Evolutionary conservation across 768 basidiomycete genomes (phyloP).

Genomic region (Xerocomus spinulosus): DNA sequence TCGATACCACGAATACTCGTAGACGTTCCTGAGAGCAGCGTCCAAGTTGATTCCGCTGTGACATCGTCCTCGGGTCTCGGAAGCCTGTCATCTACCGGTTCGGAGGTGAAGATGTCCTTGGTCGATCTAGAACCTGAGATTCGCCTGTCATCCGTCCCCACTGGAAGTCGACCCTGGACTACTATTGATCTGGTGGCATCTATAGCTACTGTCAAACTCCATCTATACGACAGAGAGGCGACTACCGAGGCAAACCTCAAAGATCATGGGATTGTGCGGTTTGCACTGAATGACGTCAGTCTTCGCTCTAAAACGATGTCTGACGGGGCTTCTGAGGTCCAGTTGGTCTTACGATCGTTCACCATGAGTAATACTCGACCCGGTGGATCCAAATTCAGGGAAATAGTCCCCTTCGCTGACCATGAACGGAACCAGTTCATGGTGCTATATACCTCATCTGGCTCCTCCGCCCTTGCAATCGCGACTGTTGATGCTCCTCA

Average conservation of each 20-base stretch:
- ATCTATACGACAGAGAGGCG: conserved; percentile 75
- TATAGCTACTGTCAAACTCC: conserved; percentile 70
- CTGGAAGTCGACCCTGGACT: conserved; percentile 46
- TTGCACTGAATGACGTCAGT: conserved; percentile 75
- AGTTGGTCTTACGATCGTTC: conserved; percentile 84
- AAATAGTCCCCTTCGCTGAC: conserved; percentile 89
- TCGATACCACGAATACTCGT: conserved; percentile 67
- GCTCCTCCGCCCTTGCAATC: conserved; percentile 65
- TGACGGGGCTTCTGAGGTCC: conserved; percentile 81
- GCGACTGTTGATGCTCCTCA: conserved; percentile 90
- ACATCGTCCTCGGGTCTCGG: conserved; percentile 12
- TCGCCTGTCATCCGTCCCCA: conserved; percentile 25
- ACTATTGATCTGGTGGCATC: conserved; percentile 69
- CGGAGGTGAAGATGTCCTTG: conserved; percentile 2
- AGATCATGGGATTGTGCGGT: conserved; percentile 78
- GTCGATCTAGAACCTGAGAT: conserved; percentile 54
- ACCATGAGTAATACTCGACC: conserved; percentile 86
- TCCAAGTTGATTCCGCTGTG: conserved; percentile 27
- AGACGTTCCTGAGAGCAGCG: conserved; percentile 40
- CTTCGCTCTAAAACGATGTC: conserved; percentile 78
- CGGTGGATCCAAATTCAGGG: conserved; percentile 80
- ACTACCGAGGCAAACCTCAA: conserved; percentile 53
- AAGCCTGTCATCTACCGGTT: neutral
- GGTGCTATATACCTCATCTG: conserved; percentile 80
- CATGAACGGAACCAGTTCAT: conserved; percentile 91